phyloP scores from a whole-genome alignment of 768 basidiomycete species.

The Scleroderma bovista region DNA sequence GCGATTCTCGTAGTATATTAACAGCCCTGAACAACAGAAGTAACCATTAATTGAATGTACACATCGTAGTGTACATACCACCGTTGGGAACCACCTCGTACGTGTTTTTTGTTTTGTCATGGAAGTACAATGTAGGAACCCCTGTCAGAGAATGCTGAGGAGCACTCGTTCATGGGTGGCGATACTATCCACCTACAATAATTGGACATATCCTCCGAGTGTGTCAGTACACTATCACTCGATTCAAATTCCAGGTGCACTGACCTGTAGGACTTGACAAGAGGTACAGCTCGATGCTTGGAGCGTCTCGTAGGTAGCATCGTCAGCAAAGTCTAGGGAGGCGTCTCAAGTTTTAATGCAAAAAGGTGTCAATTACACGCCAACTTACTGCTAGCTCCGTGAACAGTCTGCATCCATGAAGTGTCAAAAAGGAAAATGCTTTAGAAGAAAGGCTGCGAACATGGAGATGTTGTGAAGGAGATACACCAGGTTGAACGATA shows the following conservation, averaged over 20 bases:
- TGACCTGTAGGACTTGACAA: conserved; percentile 29
- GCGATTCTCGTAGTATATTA: conserved; percentile 40
- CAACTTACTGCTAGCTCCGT: conserved; percentile 33
- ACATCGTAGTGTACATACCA: conserved; percentile 13
- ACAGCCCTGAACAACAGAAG: conserved; percentile 21
- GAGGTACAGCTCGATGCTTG: conserved; percentile 35
- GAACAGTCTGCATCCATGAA: conserved; percentile 21
- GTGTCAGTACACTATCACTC: not conserved
- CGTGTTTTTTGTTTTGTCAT: conserved; percentile 31
- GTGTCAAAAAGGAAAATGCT: not conserved
- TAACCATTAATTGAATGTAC: not conserved
- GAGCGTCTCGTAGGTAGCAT: conserved; percentile 30
- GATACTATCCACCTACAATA: conserved; percentile 30
- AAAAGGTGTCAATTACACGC: not conserved
- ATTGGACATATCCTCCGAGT: conserved; percentile 30
- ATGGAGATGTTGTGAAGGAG: conserved; percentile 37
- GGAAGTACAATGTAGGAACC: conserved; percentile 41
- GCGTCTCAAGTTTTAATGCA: not conserved
- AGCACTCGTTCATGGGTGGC: not conserved
- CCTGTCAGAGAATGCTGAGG: conserved; percentile 16
- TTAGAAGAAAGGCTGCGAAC: conserved; percentile 19
- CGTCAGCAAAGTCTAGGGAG: conserved; percentile 29
- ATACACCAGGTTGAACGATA: conserved; percentile 29
- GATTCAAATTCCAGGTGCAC: not conserved
- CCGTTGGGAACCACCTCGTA: conserved; percentile 37